Conservation (phyloP, 2,329 filamentous ascomycete genomes). For the Aspergillus quadricinctus region DNA sequence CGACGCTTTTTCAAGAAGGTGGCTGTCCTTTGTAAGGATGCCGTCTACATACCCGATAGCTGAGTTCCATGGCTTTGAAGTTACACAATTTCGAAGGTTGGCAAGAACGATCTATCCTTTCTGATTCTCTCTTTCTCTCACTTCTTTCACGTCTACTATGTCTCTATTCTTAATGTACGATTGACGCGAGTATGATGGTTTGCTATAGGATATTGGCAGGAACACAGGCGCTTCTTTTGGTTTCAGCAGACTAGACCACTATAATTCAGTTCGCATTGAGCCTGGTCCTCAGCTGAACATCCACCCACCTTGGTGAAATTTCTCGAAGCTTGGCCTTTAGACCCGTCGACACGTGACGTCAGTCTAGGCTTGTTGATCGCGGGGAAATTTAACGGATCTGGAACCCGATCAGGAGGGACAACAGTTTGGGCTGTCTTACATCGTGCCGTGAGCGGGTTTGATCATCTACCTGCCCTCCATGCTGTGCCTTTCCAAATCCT, state of each 20-base stretch:
- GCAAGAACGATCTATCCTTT: background rate
- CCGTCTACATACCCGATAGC: slow-evolving; percentile 61
- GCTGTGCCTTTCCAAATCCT: slow-evolving; percentile 15
- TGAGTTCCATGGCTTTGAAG: slow-evolving; percentile 13
- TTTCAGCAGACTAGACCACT: background rate
- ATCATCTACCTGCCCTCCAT: slow-evolving; percentile 20
- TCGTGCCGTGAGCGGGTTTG: background rate
- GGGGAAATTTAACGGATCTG: slow-evolving; percentile 10
- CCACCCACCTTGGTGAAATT: background rate
- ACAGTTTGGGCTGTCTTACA: background rate
- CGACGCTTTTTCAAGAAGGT: slow-evolving; percentile 94
- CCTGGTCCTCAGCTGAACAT: background rate
- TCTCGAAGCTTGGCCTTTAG: background rate
- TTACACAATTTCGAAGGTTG: background rate
- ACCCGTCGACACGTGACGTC: slow-evolving; percentile 9
- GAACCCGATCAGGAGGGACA: background rate
- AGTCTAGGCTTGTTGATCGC: slow-evolving; percentile 11
- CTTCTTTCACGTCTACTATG: background rate
- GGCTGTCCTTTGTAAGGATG: slow-evolving; percentile 81
- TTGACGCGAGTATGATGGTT: slow-evolving; percentile 13
- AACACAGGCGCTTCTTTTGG: background rate
- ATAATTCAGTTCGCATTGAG: background rate
- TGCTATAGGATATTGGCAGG: slow-evolving; percentile 2
- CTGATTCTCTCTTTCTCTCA: background rate
- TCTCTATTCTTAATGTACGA: slow-evolving; percentile 10